phyloP scores from a whole-genome alignment of 495 filamentous ascomycete genomes.

The Achaetomiella virescens region DNA sequence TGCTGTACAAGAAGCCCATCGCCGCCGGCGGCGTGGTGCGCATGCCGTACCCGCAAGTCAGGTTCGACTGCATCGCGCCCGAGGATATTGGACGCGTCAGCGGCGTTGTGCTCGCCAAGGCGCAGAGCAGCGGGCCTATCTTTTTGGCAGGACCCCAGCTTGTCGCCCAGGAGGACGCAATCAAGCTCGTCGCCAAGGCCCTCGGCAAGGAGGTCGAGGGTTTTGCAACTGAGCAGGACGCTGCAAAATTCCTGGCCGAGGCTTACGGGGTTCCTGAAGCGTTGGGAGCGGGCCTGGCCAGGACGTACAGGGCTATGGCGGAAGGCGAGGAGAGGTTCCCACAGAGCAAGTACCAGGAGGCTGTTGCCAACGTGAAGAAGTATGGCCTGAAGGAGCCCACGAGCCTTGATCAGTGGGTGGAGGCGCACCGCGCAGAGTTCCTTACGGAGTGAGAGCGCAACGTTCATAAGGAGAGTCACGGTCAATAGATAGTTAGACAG shows the following conservation, averaged over 20 bases:
- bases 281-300: neutral
- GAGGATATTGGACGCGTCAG: constrained; percentile 15
- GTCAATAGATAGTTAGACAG: too few species aligned
- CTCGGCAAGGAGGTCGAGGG: constrained; percentile 8
- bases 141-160: constrained; percentile 5
- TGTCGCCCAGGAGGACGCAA: constrained; percentile 7
- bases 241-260: neutral
- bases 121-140: neutral
- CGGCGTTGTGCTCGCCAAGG: constrained; percentile 1
- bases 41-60: neutral
- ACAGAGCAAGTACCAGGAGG: neutral
- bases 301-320: neutral
- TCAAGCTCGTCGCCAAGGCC: neutral
- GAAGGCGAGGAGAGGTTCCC: neutral
- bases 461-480: too few species aligned
- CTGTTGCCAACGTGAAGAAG: constrained; percentile 4
- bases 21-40: neutral
- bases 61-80: constrained; percentile 15
- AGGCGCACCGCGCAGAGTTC: too few species aligned
- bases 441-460: too few species aligned
- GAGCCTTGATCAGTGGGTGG: constrained; percentile 2
- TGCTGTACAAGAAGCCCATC: neutral
- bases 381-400: neutral
- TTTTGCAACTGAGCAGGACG: neutral
- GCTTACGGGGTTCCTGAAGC: neutral